These are phyloP conservation scores for Capillidium heterosporum DNA, from an alignment of 371 early-diverging fungal genomes.

Conservation along the genomic window DNA sequence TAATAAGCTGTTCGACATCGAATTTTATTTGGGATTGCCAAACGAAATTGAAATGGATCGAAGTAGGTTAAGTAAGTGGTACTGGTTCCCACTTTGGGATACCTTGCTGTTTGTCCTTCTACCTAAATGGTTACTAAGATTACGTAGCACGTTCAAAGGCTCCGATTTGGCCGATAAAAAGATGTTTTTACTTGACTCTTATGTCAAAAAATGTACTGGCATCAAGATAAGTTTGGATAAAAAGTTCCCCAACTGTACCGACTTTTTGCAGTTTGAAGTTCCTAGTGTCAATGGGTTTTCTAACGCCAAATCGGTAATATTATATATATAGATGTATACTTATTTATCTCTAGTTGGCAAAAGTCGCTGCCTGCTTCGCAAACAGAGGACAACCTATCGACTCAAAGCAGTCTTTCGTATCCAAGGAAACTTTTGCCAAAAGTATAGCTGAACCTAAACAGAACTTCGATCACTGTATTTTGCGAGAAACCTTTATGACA, in stretches of 20 bases:
- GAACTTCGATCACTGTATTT: neutral
- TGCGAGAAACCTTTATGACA: neutral
- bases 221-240: neutral
- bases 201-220: neutral
- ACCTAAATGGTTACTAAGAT: neutral
- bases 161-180: neutral
- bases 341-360: neutral
- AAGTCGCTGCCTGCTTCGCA: neutral
- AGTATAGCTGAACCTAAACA: too few relatives aligned
- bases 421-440: neutral
- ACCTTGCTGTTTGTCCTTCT: neutral
- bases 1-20: slow-evolving; percentile 18
- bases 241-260: neutral
- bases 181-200: too few relatives aligned
- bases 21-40: slow-evolving; percentile 20
- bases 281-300: slow-evolving; percentile 1
- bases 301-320: neutral
- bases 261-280: neutral
- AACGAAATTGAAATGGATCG: neutral
- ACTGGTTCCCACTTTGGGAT: neutral
- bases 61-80: neutral
- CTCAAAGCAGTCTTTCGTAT: neutral
- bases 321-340: neutral
- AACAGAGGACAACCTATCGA: neutral
- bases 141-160: too few relatives aligned